Evolutionary conservation across 805 yeast genomes (phyloP), one percentile per base, ranked within the genome.

Genomic region (Candida lessepsii): DNA sequence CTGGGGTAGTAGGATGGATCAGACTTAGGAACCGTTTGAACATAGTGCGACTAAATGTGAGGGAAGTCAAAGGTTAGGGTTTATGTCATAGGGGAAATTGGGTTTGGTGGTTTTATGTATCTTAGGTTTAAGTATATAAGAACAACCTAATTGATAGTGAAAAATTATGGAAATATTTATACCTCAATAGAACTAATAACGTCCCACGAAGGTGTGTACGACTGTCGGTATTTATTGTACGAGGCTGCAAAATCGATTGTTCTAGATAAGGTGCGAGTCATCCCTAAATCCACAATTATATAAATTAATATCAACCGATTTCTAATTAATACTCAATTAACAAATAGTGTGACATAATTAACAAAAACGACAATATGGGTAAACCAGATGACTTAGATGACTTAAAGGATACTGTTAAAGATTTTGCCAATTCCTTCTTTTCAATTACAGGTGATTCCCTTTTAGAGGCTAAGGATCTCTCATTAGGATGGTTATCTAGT

Each of bases 1-100:
- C 95, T 0, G 93, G 88, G 0, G 44, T 25, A 1, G 42, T 48
- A 1, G 81, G 78, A 32, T 71, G 75, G 8, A 67, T 49, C 26
- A 24, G 29, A 13, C 17, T 20, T 8, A 39, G 10, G 30, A 17
- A 31, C 13, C 38, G 36, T 21, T 14, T 33, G 19, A 39, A 29
- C 41, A 32, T 32, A 9, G 17, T 17, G 11, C 35, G 11, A 5
- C 18, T 9, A n/a, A n/a, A n/a, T n/a, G n/a, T n/a, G n/a, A n/a
- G n/a, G n/a, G n/a, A n/a, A n/a, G n/a, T n/a, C n/a, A n/a, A n/a
- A n/a, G n/a, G n/a, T n/a, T n/a, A n/a, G n/a, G n/a, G n/a, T n/a
- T n/a, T n/a, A n/a, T n/a, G n/a, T n/a, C n/a, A n/a, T n/a, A n/a
- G n/a, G n/a, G n/a, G n/a, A n/a, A n/a, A n/a, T n/a, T n/a, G n/a